Conservation (phyloP, 805 yeast species). For the Schwanniomyces sp. region DNA sequence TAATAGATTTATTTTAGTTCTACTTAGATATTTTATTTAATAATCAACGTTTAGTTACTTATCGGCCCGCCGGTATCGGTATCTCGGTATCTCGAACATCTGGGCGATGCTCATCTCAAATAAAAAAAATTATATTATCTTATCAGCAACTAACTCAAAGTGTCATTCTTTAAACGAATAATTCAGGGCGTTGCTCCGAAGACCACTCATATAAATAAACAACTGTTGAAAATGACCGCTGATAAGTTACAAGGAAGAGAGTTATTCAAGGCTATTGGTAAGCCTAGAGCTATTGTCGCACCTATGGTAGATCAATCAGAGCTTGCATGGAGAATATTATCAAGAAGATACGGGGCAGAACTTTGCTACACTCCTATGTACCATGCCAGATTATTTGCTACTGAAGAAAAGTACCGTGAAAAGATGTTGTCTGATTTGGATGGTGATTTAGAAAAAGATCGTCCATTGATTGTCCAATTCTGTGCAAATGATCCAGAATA, state of each 20-base stretch:
- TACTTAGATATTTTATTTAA: neutral
- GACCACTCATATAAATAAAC: neutral
- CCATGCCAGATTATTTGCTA: conserved; percentile 88
- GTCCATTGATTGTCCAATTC: conserved; percentile 92
- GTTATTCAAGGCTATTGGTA: conserved; percentile 66
- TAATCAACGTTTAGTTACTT: neutral
- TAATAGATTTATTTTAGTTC: conserved; percentile 1
- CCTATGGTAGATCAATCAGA: conserved; percentile 99
- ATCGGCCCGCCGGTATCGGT: neutral
- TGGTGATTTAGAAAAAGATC: conserved; percentile 66
- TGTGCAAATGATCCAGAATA: conserved; percentile 95
- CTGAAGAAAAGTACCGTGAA: conserved; percentile 73
- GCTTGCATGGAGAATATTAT: conserved; percentile 88
- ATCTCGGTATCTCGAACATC: neutral
- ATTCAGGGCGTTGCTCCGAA: neutral
- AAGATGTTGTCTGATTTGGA: conserved; percentile 73
- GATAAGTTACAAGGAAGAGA: conserved; percentile 54
- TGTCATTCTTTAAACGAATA: neutral
- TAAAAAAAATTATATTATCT: neutral
- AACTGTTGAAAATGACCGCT: conserved; percentile 9
- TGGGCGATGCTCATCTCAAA: neutral
- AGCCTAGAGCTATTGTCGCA: conserved; percentile 85
- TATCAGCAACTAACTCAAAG: neutral
- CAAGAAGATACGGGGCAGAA: conserved; percentile 88
- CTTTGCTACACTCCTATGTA: conserved; percentile 96